Evolutionary conservation across 2,329 filamentous ascomycete genomes (phyloP).

Genomic region (Penicillium crustosum): DNA sequence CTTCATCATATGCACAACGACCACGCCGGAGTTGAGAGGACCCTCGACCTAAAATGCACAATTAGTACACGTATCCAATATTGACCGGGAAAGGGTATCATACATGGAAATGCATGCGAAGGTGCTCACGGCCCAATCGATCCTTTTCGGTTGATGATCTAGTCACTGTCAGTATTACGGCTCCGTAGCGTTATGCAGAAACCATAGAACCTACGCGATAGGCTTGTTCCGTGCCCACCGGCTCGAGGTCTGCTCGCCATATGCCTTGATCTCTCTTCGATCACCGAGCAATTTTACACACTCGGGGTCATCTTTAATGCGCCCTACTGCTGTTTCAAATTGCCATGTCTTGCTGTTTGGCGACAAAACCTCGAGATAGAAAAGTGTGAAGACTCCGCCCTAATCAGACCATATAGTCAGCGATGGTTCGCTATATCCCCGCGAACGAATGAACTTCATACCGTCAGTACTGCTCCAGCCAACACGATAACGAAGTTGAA

Average conservation of each 20-base stretch:
- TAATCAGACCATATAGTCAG: conserved; percentile 34
- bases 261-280: conserved; percentile 71
- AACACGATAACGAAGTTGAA: conserved; percentile 82
- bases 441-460: conserved; percentile 40
- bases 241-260: conserved; percentile 76
- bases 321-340: conserved; percentile 83
- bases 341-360: conserved; percentile 80
- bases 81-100: conserved; percentile 26
- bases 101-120: conserved; percentile 83
- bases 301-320: conserved; percentile 69
- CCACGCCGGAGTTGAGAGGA: conserved; percentile 69
- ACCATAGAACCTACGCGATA: conserved; percentile 47
- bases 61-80: neutral
- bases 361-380: conserved; percentile 81
- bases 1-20: conserved; percentile 75
- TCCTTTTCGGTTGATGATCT: conserved; percentile 71
- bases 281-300: conserved; percentile 76
- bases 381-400: conserved; percentile 74
- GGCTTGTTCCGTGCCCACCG: conserved; percentile 71
- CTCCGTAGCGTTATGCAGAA: neutral
- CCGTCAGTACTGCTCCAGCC: conserved; percentile 72
- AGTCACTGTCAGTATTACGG: conserved; percentile 3
- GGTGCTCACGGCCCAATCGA: conserved; percentile 71
- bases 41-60: conserved; percentile 66
- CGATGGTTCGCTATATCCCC: neutral